Percentiles rank a stretch among this genome's conserved stretches.
Evolutionary conservation across 2,329 filamentous ascomycete genomes (phyloP).

Genomic region (Talaromyces pinophilus): DNA sequence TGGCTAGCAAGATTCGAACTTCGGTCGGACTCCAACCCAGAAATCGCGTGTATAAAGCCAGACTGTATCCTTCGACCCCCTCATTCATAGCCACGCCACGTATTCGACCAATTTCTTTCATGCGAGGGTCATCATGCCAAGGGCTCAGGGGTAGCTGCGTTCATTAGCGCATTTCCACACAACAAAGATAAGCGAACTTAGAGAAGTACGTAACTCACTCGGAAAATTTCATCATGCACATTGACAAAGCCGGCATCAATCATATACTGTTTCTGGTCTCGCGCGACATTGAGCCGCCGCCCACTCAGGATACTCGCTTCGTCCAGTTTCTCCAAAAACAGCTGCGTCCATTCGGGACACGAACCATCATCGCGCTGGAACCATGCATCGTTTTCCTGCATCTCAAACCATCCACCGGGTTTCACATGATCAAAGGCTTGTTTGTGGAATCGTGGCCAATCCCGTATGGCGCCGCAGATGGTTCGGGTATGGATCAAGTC

Average conservation of each 20-base stretch:
- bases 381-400: conserved; percentile 50
- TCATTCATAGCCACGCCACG: conserved; percentile 47
- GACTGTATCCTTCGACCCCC: conserved; percentile 46
- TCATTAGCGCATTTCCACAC: conserved; percentile 33
- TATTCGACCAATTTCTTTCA: conserved; percentile 52
- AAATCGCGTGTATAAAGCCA: conserved; percentile 45
- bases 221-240: conserved; percentile 38
- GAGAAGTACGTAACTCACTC: conserved; percentile 6
- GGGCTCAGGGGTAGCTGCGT: conserved; percentile 34
- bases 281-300: conserved; percentile 33
- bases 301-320: conserved; percentile 24
- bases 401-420: conserved; percentile 53
- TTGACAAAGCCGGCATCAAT: conserved; percentile 47
- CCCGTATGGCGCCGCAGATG: conserved; percentile 25
- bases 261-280: conserved; percentile 43
- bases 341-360: conserved; percentile 31
- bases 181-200: neutral
- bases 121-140: conserved; percentile 52
- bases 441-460: conserved; percentile 26
- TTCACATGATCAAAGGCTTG: conserved; percentile 38
- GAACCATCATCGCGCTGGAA: conserved; percentile 44
- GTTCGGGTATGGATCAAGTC: conserved; percentile 30
- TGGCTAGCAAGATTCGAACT: conserved; percentile 44
- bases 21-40: conserved; percentile 48
- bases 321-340: conserved; percentile 44